phyloP scores from a whole-genome alignment of 441 rosid genomes.

The Eutrema salsugineum region DNA sequence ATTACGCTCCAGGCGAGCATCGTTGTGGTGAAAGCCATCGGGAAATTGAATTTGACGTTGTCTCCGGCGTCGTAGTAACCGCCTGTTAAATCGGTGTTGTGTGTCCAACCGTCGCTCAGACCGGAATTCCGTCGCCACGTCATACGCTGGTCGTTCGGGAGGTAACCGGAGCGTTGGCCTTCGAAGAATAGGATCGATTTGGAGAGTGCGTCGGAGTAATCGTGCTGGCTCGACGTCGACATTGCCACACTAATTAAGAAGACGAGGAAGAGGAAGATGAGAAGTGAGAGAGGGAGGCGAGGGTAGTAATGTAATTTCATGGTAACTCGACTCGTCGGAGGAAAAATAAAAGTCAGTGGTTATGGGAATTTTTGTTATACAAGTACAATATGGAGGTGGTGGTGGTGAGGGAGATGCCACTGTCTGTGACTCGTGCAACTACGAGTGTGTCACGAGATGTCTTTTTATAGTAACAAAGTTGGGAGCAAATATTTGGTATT shows the following conservation, averaged over 20 bases:
- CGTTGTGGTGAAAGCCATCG: slow-evolving; percentile 89
- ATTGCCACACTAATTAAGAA: slow-evolving; percentile 7
- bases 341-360: neutral
- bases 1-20: slow-evolving; percentile 85
- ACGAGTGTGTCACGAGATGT: slow-evolving; percentile 30
- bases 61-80: slow-evolving; percentile 98
- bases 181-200: slow-evolving; percentile 92
- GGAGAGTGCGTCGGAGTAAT: slow-evolving; percentile 72
- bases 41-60: slow-evolving; percentile 84
- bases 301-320: slow-evolving; percentile 18
- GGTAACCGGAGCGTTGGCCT: slow-evolving; percentile 85
- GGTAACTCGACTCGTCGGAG: neutral
- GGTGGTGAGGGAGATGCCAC: neutral
- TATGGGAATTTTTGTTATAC: neutral
- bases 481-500: neutral
- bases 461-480: slow-evolving; percentile 8
- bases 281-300: neutral
- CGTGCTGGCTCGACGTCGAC: slow-evolving; percentile 46
- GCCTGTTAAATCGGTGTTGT: slow-evolving; percentile 66
- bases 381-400: no score
- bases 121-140: slow-evolving; percentile 77
- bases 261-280: neutral
- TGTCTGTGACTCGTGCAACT: slow-evolving; percentile 19
- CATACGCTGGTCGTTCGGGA: slow-evolving; percentile 68
- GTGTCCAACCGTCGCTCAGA: slow-evolving; percentile 70